Base-by-base conservation (phyloP, 331 rosid species). In the Quercus tomentella region DNA sequence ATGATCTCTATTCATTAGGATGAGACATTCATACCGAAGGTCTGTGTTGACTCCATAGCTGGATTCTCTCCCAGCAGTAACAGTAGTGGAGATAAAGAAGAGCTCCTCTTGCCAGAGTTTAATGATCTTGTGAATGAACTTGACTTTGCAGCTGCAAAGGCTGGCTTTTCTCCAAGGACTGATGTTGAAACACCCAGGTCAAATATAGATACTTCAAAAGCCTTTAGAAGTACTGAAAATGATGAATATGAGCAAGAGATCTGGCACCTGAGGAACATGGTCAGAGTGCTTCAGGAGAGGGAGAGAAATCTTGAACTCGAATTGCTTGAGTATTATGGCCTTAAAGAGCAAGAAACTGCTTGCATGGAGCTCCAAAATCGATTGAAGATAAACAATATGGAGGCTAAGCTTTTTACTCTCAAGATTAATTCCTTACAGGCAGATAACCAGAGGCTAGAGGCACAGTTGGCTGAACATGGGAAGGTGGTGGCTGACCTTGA, bases 291-390 rank as follows among this genome's bases (percentile, higher is more conserved):
- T 82, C 89, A 80, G 79, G 98, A 93, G 82, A 90, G 97, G 85
- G 98, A 96, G 85, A 73, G 80, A 70, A 80, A 58, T 71, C 97
- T 93, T 5, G 98, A 96, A 86, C 82, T 87, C 62, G 93, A 93
- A 83, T 77, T 96, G 70, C 97, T 91, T 1, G 98, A 93, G 85
- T 91, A 89, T 56, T 90, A 91, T 56, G 99, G 99, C 49, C 87
- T 93, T 25, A 90, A 82, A 81, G 98, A 96, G 87, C 94, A 96
- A 86, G 97, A 91, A 84, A 76, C 89, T 56, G 90, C 89, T 10
- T 91, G 89, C n/a, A 87, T 88, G 89, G 99, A 96, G 84, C 97
- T 96, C 58, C 93, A 85, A 80, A 96, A 90, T 35, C 80, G 94
- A 74, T 84, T 96, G 86, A 90, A 88, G 86, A 79, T 96, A 77